Conservation (phyloP, 495 filamentous ascomycete genomes). For the Tuber umbilicatum region DNA sequence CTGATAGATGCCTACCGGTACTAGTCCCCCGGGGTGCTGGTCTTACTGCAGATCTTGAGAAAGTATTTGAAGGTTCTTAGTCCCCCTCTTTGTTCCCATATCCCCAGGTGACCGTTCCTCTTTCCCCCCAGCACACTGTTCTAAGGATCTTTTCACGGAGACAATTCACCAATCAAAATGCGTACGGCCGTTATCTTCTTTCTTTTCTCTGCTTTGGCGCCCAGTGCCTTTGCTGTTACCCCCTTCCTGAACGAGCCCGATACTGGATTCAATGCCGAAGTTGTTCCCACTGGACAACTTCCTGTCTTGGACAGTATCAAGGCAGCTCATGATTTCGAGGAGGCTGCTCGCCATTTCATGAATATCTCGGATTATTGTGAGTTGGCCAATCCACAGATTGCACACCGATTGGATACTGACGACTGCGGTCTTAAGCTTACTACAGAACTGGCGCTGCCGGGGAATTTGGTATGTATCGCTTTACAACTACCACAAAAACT, state of each 20-base stretch:
- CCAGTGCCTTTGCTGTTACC: conserved; percentile 1
- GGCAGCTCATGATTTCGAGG: neutral
- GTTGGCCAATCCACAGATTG: neutral
- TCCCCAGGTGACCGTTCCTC: neutral
- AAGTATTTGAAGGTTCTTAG: neutral
- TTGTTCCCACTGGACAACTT: conserved; percentile 5
- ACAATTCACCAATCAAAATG: neutral
- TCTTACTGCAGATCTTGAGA: neutral
- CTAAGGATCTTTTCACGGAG: neutral
- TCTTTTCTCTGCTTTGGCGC: neutral
- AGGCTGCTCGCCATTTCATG: conserved; percentile 8
- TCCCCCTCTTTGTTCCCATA: neutral
- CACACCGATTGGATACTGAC: neutral
- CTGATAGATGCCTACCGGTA: neutral
- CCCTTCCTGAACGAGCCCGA: conserved; percentile 21
- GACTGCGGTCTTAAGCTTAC: conserved; percentile 27
- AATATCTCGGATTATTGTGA: conserved; percentile 9
- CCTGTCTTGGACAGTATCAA: conserved; percentile 6
- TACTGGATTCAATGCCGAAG: conserved; percentile 9
- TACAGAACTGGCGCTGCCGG: conserved; percentile 46
- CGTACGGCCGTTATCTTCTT: conserved; percentile 1
- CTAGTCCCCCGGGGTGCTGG: neutral
- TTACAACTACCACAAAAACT: neutral
- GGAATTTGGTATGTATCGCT: conserved; percentile 38
- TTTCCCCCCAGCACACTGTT: neutral